Conservation (phyloP, 2,329 filamentous ascomycete genomes). For the Colletotrichum abscissum region DNA sequence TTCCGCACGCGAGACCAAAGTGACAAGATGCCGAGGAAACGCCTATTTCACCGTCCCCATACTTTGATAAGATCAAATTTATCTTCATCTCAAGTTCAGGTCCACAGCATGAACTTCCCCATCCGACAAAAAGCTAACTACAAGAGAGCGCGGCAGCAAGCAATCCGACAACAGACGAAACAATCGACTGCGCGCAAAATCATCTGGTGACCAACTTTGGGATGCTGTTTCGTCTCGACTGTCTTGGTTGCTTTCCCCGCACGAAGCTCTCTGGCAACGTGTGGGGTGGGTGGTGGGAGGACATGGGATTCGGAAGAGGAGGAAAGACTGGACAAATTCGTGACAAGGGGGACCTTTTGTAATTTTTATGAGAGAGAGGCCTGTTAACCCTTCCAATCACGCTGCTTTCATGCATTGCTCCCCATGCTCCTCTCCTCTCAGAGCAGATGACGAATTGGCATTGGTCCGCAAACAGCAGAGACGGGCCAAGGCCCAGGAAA, state of each 20-base stretch:
- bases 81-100: not conserved
- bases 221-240: not conserved
- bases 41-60: not conserved
- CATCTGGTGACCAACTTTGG: not conserved
- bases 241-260: constrained; percentile 24
- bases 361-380: not conserved
- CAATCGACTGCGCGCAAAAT: not conserved
- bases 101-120: not conserved
- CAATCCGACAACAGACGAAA: constrained; percentile 1
- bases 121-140: not conserved
- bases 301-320: not conserved
- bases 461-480: constrained; percentile 26
- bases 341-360: not conserved
- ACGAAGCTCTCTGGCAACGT: constrained; percentile 32
- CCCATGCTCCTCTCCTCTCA: constrained; percentile 5
- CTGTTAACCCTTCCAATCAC: constrained; percentile 33
- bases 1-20: not conserved
- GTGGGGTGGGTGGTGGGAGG: constrained; percentile 19
- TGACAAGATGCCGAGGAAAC: not conserved
- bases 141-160: not conserved
- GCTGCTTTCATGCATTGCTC: not conserved
- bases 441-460: constrained; percentile 10
- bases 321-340: not conserved
- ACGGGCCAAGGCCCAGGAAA: not conserved
- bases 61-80: not conserved